A percentile compares a stretch with the other conserved stretches of the same genome.
Evolutionary conservation across 1,284 basidiomycete genomes (phyloP).

Genomic region (Boletus smithii): DNA sequence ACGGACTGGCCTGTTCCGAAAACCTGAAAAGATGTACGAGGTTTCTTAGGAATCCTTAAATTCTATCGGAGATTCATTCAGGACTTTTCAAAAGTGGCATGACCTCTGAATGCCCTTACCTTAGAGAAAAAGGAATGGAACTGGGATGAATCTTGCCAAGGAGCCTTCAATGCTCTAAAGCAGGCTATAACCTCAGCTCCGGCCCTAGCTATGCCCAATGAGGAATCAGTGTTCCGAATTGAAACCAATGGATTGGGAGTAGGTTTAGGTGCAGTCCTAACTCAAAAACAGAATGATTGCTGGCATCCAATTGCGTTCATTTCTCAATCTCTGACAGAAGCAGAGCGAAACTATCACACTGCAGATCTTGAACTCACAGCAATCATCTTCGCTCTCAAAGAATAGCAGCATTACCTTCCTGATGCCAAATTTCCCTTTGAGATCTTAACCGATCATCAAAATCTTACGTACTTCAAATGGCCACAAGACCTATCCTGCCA

Average conservation of each 20-base stretch:
- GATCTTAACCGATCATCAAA: background rate
- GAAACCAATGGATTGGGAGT: background rate
- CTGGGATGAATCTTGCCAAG: background rate
- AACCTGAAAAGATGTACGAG: slow-evolving; percentile 28
- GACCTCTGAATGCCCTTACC: slow-evolving; percentile 26
- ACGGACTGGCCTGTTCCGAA: slow-evolving; percentile 35
- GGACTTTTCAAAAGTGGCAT: slow-evolving; percentile 35
- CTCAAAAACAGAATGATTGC: background rate
- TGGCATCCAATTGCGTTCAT: background rate
- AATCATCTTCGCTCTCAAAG: background rate
- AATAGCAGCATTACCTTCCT: background rate
- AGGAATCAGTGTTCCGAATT: rapidly evolving
- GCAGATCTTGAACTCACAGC: background rate
- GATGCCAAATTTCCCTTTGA: background rate
- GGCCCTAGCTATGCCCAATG: background rate
- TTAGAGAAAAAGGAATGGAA: background rate
- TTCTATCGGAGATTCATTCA: slow-evolving; percentile 43
- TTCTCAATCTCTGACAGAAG: rapidly evolving
- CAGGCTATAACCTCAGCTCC: background rate
- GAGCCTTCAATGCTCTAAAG: background rate
- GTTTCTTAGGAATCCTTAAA: background rate
- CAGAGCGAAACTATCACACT: background rate
- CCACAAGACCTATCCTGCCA: background rate
- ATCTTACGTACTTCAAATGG: background rate
- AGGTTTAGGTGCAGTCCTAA: background rate